A percentile compares a stretch with the other conserved stretches of the same genome.
phyloP scores from a whole-genome alignment of 306 rosid genomes.

The Acacia acuminata region DNA sequence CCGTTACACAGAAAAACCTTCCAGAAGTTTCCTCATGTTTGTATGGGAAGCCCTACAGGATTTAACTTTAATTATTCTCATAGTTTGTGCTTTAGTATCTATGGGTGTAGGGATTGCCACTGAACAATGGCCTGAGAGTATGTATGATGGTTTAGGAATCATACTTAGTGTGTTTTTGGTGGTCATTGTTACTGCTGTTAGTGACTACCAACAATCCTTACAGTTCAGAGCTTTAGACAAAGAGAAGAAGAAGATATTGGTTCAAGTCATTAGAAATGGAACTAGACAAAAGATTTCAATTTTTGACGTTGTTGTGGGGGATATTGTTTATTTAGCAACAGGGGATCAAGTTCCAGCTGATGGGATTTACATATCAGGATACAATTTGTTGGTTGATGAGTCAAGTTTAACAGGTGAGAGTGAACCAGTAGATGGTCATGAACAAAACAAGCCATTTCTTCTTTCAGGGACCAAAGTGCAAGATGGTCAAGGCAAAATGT shows the following conservation, averaged over 20 bases:
- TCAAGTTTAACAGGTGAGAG: slow-evolving; percentile 97
- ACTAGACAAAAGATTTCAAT: slow-evolving; percentile 69
- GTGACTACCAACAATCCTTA: slow-evolving; percentile 89
- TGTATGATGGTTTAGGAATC: slow-evolving; percentile 91
- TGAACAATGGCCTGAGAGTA: slow-evolving; percentile 90
- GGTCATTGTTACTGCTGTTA: slow-evolving; percentile 82
- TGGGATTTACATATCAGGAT: slow-evolving; percentile 82
- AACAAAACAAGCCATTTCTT: slow-evolving; percentile 74
- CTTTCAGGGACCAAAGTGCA: slow-evolving; percentile 95
- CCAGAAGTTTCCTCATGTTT: slow-evolving; percentile 65
- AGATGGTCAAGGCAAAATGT: slow-evolving; percentile 91
- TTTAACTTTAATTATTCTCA: slow-evolving; percentile 78
- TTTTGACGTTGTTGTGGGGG: slow-evolving; percentile 87
- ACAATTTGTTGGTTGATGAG: slow-evolving; percentile 74
- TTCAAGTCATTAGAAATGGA: slow-evolving; percentile 80
- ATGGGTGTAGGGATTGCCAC: slow-evolving; percentile 84
- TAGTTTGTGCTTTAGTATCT: slow-evolving; percentile 85
- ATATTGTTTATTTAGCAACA: slow-evolving; percentile 79
- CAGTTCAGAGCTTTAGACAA: slow-evolving; percentile 81
- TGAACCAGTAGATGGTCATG: slow-evolving; percentile 61
- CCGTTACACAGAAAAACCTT: slow-evolving; percentile 74
- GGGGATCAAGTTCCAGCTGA: slow-evolving; percentile 98
- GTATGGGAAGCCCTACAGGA: slow-evolving; percentile 95
- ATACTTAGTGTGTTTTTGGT: slow-evolving; percentile 75
- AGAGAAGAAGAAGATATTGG: slow-evolving; percentile 85